Percentiles rank a stretch among this genome's conserved stretches.
phyloP scores from a whole-genome alignment of 257 asterid species.

The Vinca minor region DNA sequence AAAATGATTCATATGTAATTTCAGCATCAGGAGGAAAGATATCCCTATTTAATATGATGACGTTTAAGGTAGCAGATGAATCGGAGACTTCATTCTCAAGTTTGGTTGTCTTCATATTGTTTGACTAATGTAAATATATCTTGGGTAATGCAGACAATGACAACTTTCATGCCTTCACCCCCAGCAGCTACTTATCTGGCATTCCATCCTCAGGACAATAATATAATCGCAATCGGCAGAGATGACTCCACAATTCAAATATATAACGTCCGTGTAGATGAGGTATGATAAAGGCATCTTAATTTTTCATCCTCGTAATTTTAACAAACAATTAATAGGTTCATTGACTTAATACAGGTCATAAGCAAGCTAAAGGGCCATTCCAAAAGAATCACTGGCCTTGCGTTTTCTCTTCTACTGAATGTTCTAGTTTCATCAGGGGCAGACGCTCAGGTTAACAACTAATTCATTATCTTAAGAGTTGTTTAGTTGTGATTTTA shows the following conservation, averaged over 20 bases:
- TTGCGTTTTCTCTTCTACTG: slow-evolving; percentile 40
- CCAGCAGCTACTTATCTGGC: slow-evolving; percentile 60
- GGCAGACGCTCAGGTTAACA: slow-evolving; percentile 45
- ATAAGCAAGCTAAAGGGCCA: slow-evolving; percentile 52
- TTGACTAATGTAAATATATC: slow-evolving; percentile 8
- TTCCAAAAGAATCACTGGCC: slow-evolving; percentile 44
- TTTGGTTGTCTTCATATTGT: neutral
- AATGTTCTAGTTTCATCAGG: slow-evolving; percentile 45
- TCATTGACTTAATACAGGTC: slow-evolving; percentile 29
- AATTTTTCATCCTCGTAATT: neutral
- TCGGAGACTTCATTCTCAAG: neutral
- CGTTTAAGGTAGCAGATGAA: slow-evolving; percentile 39
- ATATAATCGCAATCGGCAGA: slow-evolving; percentile 56
- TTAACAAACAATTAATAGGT: neutral
- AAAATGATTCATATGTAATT: slow-evolving; percentile 55
- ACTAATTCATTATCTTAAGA: neutral
- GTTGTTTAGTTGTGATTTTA: neutral
- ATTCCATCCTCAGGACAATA: slow-evolving; percentile 57
- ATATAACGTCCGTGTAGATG: slow-evolving; percentile 54
- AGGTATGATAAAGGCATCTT: slow-evolving; percentile 23
- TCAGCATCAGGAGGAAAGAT: slow-evolving; percentile 63
- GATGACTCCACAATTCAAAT: slow-evolving; percentile 56
- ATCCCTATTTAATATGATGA: slow-evolving; percentile 58
- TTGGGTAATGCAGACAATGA: slow-evolving; percentile 38
- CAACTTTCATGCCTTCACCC: slow-evolving; percentile 62